A percentile compares a stretch with the other conserved stretches of the same genome.
phyloP scores from a whole-genome alignment of 305 asterid species.

The Coffea humblotiana region DNA sequence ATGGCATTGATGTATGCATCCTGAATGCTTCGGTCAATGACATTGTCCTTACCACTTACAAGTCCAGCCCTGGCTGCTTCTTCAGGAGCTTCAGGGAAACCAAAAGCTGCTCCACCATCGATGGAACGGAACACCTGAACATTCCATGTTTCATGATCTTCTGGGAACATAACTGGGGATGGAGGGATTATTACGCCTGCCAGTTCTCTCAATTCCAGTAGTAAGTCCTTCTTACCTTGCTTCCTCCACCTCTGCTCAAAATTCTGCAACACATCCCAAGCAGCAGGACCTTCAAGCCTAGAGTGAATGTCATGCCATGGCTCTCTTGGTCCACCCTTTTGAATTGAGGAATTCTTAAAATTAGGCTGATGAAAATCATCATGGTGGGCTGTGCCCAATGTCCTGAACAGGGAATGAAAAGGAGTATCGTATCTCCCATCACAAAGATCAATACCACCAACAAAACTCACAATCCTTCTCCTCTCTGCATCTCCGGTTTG shows the following conservation, averaged over 20 bases:
- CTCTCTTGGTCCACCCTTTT: conserved; percentile 84
- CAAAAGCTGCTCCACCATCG: conserved; percentile 91
- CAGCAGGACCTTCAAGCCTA: conserved; percentile 69
- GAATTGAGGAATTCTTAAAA: conserved; percentile 44
- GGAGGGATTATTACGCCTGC: conserved; percentile 63
- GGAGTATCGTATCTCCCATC: conserved; percentile 83
- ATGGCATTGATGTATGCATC: conserved; percentile 86
- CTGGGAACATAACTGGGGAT: conserved; percentile 61
- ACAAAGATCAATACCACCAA: conserved; percentile 85
- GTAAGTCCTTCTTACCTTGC: conserved; percentile 61
- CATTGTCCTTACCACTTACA: conserved; percentile 82
- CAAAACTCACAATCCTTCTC: conserved; percentile 71
- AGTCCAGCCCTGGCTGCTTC: conserved; percentile 84
- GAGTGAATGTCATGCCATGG: conserved; percentile 93
- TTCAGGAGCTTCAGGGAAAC: conserved; percentile 77
- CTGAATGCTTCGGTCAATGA: conserved; percentile 80
- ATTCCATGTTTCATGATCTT: conserved; percentile 75
- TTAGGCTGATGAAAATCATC: conserved; percentile 87
- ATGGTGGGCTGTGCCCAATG: conserved; percentile 70
- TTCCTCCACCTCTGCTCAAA: conserved; percentile 87
- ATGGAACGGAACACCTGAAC: conserved; percentile 79
- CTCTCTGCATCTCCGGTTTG: conserved; percentile 33
- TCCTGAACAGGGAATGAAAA: conserved; percentile 74
- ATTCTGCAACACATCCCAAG: conserved; percentile 83
- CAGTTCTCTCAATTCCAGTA: conserved; percentile 52